A percentile compares a stretch with the other conserved stretches of the same genome.
phyloP scores from a whole-genome alignment of 495 filamentous ascomycete species.

The Pyronema omphalodes region DNA sequence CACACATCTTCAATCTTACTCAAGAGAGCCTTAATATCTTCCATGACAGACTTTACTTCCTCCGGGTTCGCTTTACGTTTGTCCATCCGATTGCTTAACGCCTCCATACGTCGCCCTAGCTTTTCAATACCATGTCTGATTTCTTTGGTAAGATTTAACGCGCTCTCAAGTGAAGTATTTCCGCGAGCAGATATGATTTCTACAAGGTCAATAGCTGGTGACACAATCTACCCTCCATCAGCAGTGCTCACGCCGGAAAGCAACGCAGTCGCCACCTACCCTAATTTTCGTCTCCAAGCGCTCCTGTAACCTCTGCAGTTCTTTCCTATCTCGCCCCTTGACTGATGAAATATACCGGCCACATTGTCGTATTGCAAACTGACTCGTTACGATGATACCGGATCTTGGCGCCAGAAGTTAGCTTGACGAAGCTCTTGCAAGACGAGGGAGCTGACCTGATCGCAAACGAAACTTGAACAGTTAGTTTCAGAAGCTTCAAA shows the following conservation, averaged over 20 bases:
- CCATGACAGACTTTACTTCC: conserved; percentile 51
- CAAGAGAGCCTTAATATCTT: conserved; percentile 59
- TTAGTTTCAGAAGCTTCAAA: conserved; percentile 1
- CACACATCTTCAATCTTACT: conserved; percentile 59
- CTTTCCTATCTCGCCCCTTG: conserved; percentile 47
- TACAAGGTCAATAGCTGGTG: conserved; percentile 83
- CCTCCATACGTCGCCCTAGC: conserved; percentile 58
- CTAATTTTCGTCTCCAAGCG: conserved; percentile 68
- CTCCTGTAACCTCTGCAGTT: conserved; percentile 53
- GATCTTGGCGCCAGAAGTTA: conserved; percentile 34
- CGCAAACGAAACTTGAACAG: conserved; percentile 14
- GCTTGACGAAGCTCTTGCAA: not conserved
- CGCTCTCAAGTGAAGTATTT: conserved; percentile 85
- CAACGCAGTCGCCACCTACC: conserved; percentile 29
- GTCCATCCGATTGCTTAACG: conserved; percentile 37
- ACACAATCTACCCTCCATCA: conserved; percentile 47
- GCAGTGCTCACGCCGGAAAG: not conserved
- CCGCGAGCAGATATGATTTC: conserved; percentile 84
- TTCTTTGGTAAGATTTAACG: conserved; percentile 65
- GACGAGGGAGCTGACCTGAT: conserved; percentile 9
- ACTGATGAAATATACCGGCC: conserved; percentile 62
- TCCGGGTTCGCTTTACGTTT: conserved; percentile 30
- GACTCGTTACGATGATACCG: conserved; percentile 74
- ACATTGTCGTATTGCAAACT: conserved; percentile 68
- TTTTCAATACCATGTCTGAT: conserved; percentile 77